These are phyloP conservation scores for Aspergillus clavatus DNA, from an alignment of 2,329 filamentous ascomycete species.

Conservation along the genomic window DNA sequence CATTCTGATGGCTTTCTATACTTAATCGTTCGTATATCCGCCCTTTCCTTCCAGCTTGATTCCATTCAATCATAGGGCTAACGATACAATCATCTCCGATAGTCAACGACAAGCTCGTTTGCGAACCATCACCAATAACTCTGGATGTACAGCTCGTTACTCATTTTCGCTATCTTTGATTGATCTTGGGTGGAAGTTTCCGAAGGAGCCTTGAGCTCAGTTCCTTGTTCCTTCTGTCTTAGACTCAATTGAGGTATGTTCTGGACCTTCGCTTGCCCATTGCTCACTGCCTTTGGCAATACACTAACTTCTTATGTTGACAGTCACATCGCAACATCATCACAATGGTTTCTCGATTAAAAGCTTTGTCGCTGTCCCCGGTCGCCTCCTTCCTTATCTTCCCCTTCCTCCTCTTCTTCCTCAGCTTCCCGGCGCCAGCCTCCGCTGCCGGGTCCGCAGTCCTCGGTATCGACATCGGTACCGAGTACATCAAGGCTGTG, in stretches of 20 bases:
- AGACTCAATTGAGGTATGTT: background rate
- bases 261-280: background rate
- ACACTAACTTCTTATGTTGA: background rate
- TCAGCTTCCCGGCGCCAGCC: constrained; percentile 52
- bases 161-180: background rate
- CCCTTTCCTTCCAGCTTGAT: background rate
- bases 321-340: constrained; percentile 1
- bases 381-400: constrained; percentile 45
- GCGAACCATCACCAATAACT: background rate
- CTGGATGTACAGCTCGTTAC: background rate
- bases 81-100: constrained; percentile 3
- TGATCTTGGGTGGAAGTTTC: background rate
- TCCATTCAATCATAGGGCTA: background rate
- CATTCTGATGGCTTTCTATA: constrained; percentile 24
- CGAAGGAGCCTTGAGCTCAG: background rate
- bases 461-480: constrained; percentile 88
- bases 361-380: constrained; percentile 21
- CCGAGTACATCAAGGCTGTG: constrained; percentile 93
- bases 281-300: background rate
- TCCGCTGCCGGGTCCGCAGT: constrained; percentile 68
- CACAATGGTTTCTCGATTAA: constrained; percentile 30
- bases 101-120: background rate
- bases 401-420: constrained; percentile 48
- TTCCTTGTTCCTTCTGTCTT: background rate
- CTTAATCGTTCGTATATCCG: constrained; percentile 7